A percentile compares a stretch with the other conserved stretches of the same genome.
phyloP scores from a whole-genome alignment of 2,329 filamentous ascomycete genomes.

The Reticulascus tulasneorum region DNA sequence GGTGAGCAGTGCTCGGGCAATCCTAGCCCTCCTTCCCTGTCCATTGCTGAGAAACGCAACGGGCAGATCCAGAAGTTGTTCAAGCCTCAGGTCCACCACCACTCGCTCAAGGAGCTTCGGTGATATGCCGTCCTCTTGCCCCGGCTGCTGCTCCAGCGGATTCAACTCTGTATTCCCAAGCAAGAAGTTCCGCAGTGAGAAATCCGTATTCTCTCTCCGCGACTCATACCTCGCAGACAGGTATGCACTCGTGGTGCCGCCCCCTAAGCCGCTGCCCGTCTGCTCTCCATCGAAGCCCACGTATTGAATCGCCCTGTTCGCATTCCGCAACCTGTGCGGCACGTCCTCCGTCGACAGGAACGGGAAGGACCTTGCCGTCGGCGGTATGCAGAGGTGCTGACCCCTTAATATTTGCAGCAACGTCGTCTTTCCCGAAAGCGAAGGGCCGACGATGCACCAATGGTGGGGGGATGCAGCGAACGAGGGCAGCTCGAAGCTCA shows the following conservation, averaged over 20 bases:
- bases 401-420: conserved; percentile 78
- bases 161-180: conserved; percentile 81
- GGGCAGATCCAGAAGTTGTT: conserved; percentile 69
- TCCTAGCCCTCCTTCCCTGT: conserved; percentile 80
- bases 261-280: conserved; percentile 45
- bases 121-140: conserved; percentile 45
- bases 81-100: conserved; percentile 65
- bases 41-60: conserved; percentile 91
- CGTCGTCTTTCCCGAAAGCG: conserved; percentile 73
- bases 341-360: conserved; percentile 65
- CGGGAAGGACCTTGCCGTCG: conserved; percentile 72
- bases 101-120: conserved; percentile 55
- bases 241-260: conserved; percentile 69
- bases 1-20: conserved; percentile 78
- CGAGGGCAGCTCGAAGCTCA: conserved; percentile 68
- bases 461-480: conserved; percentile 48
- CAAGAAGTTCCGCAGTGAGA: conserved; percentile 76
- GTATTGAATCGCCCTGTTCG: conserved; percentile 72
- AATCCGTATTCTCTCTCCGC: conserved; percentile 79
- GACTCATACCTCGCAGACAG: conserved; percentile 89
- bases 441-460: conserved; percentile 83
- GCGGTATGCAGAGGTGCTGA: conserved; percentile 70
- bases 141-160: conserved; percentile 47
- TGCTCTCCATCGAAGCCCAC: conserved; percentile 84
- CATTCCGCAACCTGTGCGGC: conserved; percentile 49